Percentiles rank a stretch among this genome's conserved stretches.
Conservation (phyloP, 2,329 filamentous ascomycete species). For the Juglanconis oblonga region DNA sequence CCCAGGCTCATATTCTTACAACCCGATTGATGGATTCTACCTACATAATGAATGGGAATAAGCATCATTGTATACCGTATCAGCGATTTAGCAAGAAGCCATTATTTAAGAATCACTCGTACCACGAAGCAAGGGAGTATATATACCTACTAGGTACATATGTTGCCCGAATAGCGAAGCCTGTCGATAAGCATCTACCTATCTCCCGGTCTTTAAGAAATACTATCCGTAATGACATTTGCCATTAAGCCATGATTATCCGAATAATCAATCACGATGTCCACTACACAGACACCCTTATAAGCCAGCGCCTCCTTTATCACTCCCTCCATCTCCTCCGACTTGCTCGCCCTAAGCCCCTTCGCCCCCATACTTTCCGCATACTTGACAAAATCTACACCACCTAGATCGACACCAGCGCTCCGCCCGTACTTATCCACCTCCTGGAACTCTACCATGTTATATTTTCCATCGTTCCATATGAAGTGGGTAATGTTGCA, state of each 20-base stretch:
- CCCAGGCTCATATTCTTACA: too few species aligned
- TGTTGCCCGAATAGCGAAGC: too few species aligned
- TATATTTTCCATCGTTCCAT: conserved; percentile 48
- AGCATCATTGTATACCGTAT: too few species aligned
- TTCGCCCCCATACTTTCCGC: conserved; percentile 45
- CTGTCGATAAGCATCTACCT: neutral
- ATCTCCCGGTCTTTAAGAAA: conserved; percentile 14
- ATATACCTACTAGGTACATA: too few species aligned
- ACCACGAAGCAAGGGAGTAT: too few species aligned
- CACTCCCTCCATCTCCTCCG: conserved; percentile 37
- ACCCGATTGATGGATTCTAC: too few species aligned
- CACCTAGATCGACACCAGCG: conserved; percentile 40
- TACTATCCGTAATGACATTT: conserved; percentile 32
- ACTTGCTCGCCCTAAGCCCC: conserved; percentile 38
- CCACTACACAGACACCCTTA: conserved; percentile 42
- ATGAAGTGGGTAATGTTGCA: conserved; percentile 50
- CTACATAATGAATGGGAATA: too few species aligned
- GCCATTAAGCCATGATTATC: conserved; percentile 37
- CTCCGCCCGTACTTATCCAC: conserved; percentile 46
- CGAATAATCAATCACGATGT: conserved; percentile 44
- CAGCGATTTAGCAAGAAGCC: too few species aligned
- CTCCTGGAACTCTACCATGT: conserved; percentile 51
- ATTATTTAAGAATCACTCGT: too few species aligned
- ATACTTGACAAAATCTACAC: conserved; percentile 45
- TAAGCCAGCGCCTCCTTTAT: conserved; percentile 41